phyloP scores from a whole-genome alignment of 139 green algal genomes.

The Chlamydomonas incerta region DNA sequence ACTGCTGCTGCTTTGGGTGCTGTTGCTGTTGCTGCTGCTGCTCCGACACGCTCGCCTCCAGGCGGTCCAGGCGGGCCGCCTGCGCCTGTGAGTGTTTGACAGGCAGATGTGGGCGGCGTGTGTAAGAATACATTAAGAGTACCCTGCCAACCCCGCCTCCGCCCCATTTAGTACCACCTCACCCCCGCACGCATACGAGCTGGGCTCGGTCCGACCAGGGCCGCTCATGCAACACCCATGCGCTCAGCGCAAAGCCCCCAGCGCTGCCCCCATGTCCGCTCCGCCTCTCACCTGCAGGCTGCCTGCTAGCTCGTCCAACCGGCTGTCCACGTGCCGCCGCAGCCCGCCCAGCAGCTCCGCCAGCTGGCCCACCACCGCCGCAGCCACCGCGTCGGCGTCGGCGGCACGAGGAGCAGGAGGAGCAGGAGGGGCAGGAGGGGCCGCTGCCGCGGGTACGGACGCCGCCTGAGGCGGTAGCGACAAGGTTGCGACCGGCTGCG shows the following conservation, averaged over 20 bases:
- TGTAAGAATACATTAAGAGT: too few species aligned
- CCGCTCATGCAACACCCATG: too few species aligned
- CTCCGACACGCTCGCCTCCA: neutral
- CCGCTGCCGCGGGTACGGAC: neutral
- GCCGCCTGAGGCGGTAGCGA: too few species aligned
- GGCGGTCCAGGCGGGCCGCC: neutral
- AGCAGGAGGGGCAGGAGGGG: neutral
- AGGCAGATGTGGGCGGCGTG: too few species aligned
- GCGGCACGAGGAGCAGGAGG: neutral
- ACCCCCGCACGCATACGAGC: too few species aligned
- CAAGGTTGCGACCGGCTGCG: neutral
- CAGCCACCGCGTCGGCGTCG: neutral
- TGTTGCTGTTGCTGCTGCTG: neutral
- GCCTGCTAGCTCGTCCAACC: constrained; percentile 26
- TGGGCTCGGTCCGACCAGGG: too few species aligned
- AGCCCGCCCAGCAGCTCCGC: constrained; percentile 12
- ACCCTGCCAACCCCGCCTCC: too few species aligned
- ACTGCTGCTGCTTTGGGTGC: neutral
- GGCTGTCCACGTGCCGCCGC: constrained; percentile 5
- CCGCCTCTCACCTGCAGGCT: constrained; percentile 10
- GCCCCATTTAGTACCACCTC: too few species aligned
- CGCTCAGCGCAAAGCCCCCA: neutral
- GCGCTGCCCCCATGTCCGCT: too few species aligned
- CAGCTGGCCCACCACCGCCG: neutral
- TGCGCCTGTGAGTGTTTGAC: neutral